Percentiles rank a stretch among this genome's conserved stretches.
Evolutionary conservation across 2,329 filamentous ascomycete species (phyloP).

Genomic region (Pezicula radicicola): DNA sequence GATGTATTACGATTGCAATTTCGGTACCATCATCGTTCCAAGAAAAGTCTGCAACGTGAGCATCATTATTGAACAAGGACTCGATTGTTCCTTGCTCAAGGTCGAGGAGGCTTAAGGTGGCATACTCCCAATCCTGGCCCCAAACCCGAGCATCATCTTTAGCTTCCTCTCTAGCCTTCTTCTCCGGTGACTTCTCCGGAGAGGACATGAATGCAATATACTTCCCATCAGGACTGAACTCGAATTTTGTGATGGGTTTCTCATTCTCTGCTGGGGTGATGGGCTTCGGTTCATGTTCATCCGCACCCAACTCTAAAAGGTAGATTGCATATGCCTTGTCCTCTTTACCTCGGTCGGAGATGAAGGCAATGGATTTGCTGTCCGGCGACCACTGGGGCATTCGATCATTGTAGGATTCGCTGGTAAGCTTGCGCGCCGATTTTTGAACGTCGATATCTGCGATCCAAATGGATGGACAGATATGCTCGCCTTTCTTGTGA

Average conservation of each 20-base stretch:
- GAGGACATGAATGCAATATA: conserved; percentile 30
- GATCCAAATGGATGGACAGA: too few species aligned
- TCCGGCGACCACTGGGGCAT: conserved; percentile 22
- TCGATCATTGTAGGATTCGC: too few species aligned
- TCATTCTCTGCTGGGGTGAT: conserved; percentile 26
- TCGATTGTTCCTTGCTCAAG: conserved; percentile 23
- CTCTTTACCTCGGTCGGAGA: conserved; percentile 29
- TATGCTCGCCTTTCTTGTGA: too few species aligned
- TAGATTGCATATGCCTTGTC: conserved; percentile 30
- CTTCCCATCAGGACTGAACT: conserved; percentile 31
- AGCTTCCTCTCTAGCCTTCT: conserved; percentile 27
- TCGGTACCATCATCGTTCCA: conserved; percentile 25
- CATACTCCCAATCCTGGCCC: conserved; percentile 32
- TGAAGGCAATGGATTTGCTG: conserved; percentile 27
- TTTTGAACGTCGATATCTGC: too few species aligned
- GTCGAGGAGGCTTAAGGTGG: conserved; percentile 28
- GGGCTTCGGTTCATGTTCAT: conserved; percentile 18
- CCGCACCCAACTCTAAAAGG: conserved; percentile 18
- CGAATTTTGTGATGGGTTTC: conserved; percentile 20
- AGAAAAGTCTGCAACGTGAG: conserved; percentile 24
- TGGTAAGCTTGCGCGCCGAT: too few species aligned
- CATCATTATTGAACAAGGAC: conserved; percentile 11
- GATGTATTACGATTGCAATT: conserved; percentile 19
- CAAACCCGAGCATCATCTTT: conserved; percentile 33
- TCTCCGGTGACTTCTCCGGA: conserved; percentile 29